Evolutionary conservation across 2,329 filamentous ascomycete genomes (phyloP).

Genomic region (Aureobasidium mangrovei): DNA sequence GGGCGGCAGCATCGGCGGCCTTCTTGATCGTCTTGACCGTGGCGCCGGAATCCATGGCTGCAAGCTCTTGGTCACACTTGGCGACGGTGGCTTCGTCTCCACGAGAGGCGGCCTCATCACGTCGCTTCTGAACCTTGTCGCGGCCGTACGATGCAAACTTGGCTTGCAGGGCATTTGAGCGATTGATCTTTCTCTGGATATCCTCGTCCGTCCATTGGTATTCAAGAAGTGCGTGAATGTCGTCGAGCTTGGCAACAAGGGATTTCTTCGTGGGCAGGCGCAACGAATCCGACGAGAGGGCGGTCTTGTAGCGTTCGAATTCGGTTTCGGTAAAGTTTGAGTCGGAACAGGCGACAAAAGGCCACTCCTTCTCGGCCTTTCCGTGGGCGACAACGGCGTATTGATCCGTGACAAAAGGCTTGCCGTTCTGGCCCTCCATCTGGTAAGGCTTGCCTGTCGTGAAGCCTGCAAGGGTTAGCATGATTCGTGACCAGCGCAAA

Average conservation of each 20-base stretch:
- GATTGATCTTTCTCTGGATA: constrained; percentile 67
- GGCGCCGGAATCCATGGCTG: constrained; percentile 58
- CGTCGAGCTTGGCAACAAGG: constrained; percentile 63
- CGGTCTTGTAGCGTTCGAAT: constrained; percentile 70
- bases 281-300: constrained; percentile 62
- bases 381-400: constrained; percentile 78
- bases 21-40: constrained; percentile 46
- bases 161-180: constrained; percentile 58
- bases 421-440: constrained; percentile 64
- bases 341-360: constrained; percentile 86
- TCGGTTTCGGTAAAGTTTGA: constrained; percentile 69
- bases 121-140: constrained; percentile 54
- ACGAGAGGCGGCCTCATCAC: constrained; percentile 56
- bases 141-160: constrained; percentile 55
- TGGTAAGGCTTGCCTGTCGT: constrained; percentile 73
- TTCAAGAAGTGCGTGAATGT: constrained; percentile 71
- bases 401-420: constrained; percentile 72
- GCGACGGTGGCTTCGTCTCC: constrained; percentile 53
- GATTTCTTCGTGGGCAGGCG: constrained; percentile 63
- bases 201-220: constrained; percentile 77
- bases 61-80: constrained; percentile 41
- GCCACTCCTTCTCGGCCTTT: constrained; percentile 73
- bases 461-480: constrained; percentile 45
- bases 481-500: background rate
- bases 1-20: constrained; percentile 34